Base-by-base conservation (phyloP, 371 early-diverging fungal species). In the Coemansia sp. region DNA sequence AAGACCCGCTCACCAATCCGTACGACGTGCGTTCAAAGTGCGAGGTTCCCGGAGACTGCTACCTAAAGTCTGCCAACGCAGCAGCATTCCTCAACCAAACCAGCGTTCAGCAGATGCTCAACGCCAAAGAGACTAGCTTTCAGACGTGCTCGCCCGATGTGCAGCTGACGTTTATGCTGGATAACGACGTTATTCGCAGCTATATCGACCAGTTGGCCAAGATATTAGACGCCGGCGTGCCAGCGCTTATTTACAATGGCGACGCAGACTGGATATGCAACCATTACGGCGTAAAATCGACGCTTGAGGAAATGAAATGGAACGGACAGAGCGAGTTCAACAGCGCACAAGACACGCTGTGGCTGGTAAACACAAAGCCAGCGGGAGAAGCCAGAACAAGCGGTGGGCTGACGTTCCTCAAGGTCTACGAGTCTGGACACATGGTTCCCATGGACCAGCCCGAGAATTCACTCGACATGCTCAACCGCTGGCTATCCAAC, bases 231-330 rank as follows among this genome's bases (percentile, higher is more conserved):
- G 83, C 83, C 44, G 89, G 88, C 48, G 81, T 93, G 66, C 81
- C 85, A 9, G 81, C 92, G 12, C 75, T 95, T 61, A 80, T 94
- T 65, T 95, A 95, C 80, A 89, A 91, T 66, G 96, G 96, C 63
- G 85, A 89, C 73, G 88, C 88, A 15, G 90, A 90, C 67, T 89
- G 82, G 63, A 86, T 89, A 52, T 90, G 92, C 82, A 92, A 91
- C 80, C 92, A 92, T 92, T 86, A 90, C 75, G 94, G 94, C 57
- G 94, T 92, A 83, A 91, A 91, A 82, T 92, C 92, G 2, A 93
- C 93, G 92, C 82, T 89, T n/a, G 52, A 86, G n/a, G 84, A 82
- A 23, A 79, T 96, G 59, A 83, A 85, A 19, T 96, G 96, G 96
- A 67, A 77, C 39, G 93, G 92, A 28, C 75, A 84, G 61, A 67